Base-by-base conservation (phyloP, 2,329 filamentous ascomycete genomes). In the Aspergillus spinulosporus region DNA sequence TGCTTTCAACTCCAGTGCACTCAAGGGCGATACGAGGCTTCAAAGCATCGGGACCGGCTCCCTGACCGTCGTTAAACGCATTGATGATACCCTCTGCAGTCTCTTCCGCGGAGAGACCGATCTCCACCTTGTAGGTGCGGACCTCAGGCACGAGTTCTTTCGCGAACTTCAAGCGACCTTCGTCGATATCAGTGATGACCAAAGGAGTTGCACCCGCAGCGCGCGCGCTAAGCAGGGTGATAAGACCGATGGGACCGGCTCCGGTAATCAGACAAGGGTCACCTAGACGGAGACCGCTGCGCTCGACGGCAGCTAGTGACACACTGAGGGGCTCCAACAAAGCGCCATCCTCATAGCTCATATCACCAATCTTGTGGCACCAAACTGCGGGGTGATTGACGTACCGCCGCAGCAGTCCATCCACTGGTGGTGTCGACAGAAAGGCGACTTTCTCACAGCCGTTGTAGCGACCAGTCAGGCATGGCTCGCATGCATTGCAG, bases 281-380 rank as follows among this genome's bases (percentile, higher is more conserved):
- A 61, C 93, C 93, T 39, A 97, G 83, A 54, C 83, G 82, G 62
- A 97, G 82, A 57, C 86, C 85, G 52, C 91, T 89, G 61, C 93
- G 82, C 73, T 96, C 89, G 76, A 97, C 85, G 11, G 89, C 92
- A 2, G 93, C 92, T 39, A 97, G 82, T 3, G 92, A 90, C 4
- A 97, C 94, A 64, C 86, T 90, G 50, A 97, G 82, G 1, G 93
- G 93, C 78, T 97, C 94, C 43, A 97, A 80, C 77, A 97, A 82
- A 11, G 92, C 89, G 52, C 93, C 94, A 70, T 96, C 86, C 78
- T 97, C 93, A 71, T 86, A 97, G 54, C 86, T 88, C 88, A 97
- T 92, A 74, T 90, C 80, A 47, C 90, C 90, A 65, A 97, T 94
- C 81, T 96, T 96, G 81, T 97, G 91, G 78, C 93, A 97, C 92